Percentiles rank a stretch among this genome's conserved stretches.
Conservation (phyloP, 805 yeast genomes). For the Metschnikowia koreensis region DNA sequence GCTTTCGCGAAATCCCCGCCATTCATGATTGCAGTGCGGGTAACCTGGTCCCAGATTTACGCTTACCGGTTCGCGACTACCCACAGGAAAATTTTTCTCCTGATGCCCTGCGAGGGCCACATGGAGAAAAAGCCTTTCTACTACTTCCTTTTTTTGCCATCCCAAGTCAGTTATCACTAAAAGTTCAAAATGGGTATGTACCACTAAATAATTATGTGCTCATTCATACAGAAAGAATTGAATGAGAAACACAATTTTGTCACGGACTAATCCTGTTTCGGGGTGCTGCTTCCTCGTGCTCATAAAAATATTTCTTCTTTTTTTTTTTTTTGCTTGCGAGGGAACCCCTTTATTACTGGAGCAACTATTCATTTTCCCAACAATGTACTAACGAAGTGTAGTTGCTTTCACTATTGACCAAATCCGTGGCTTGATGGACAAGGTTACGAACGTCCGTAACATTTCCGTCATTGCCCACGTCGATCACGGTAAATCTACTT, state of each 20-base stretch:
- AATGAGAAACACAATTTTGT: background rate
- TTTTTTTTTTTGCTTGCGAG: background rate
- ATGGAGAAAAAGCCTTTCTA: constrained; percentile 19
- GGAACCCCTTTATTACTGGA: background rate
- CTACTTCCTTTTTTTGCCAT: constrained; percentile 22
- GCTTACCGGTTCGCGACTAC: constrained; percentile 12
- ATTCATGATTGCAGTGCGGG: constrained; percentile 16
- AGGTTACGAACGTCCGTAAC: constrained; percentile 99
- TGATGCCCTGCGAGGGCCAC: constrained; percentile 23
- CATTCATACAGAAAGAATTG: background rate
- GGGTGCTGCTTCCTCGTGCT: background rate
- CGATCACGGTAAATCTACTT: constrained; percentile 99
- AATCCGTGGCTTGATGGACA: constrained; percentile 99
- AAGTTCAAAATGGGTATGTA: constrained; percentile 39
- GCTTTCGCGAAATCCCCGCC: constrained; percentile 8
- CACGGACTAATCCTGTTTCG: background rate
- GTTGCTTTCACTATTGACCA: constrained; percentile 63
- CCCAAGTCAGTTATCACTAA: constrained; percentile 25
- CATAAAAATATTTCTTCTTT: background rate
- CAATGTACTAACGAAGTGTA: constrained; percentile 28
- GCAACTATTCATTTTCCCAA: background rate
- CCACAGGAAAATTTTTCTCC: constrained; percentile 21
- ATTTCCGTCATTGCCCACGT: constrained; percentile 99
- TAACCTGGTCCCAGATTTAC: constrained; percentile 19
- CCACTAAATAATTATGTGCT: background rate